These are phyloP conservation scores for Leishmania turanica DNA, from an alignment of 208 protist species.

Conservation along the genomic window DNA sequence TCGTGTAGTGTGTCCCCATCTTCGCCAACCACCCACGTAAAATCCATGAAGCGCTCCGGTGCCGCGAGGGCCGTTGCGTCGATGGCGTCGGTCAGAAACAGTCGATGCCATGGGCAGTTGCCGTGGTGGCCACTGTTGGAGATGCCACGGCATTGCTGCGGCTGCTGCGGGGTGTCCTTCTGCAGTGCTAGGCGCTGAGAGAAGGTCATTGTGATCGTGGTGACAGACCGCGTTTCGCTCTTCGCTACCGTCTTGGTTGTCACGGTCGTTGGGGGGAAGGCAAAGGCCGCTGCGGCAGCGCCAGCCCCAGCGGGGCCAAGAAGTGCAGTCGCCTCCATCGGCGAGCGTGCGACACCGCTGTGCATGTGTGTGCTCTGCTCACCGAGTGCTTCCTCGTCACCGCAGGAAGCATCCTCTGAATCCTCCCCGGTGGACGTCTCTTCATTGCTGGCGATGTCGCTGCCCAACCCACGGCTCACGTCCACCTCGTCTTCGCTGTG, in stretches of 20 bases:
- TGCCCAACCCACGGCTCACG: background rate
- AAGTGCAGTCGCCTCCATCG: background rate
- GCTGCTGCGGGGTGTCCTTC: background rate
- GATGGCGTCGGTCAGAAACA: constrained; percentile 25
- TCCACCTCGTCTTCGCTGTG: background rate
- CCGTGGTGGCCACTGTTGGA: background rate
- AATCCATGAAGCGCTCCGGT: constrained; percentile 32
- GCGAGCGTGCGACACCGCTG: background rate
- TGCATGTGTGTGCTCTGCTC: background rate
- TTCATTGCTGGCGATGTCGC: background rate
- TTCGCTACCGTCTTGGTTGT: constrained; percentile 7
- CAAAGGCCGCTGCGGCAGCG: no score
- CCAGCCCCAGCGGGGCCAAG: background rate
- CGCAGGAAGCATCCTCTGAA: background rate
- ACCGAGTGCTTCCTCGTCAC: no score
- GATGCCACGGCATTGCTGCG: background rate
- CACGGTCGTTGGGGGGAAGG: background rate
- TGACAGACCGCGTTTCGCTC: constrained; percentile 6
- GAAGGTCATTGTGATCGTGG: constrained; percentile 30
- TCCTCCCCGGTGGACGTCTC: background rate
- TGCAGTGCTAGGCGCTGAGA: constrained; percentile 11
- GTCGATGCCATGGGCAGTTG: constrained; percentile 27
- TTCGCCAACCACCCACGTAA: constrained; percentile 19
- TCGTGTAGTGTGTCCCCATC: background rate
- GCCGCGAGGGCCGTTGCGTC: constrained; percentile 25